Conservation (phyloP, 1,284 basidiomycete genomes). For the Puccinia coronata region DNA sequence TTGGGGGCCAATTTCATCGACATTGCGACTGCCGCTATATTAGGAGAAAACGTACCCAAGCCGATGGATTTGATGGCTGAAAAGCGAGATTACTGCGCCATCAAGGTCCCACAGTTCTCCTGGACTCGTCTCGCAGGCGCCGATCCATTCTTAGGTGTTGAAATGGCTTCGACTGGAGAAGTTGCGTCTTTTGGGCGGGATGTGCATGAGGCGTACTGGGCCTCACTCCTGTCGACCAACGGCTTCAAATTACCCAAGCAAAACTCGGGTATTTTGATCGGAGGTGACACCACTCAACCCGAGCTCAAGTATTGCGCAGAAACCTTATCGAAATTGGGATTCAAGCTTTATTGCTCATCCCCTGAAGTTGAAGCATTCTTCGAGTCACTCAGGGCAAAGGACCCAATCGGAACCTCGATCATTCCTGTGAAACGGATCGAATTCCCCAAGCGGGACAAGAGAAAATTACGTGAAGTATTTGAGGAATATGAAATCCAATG, state of each 20-base stretch:
- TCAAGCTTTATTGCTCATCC: conserved; percentile 89
- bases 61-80: conserved; percentile 91
- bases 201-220: conserved; percentile 96
- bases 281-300: conserved; percentile 78
- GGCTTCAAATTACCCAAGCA: conserved; percentile 83
- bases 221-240: conserved; percentile 80
- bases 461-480: conserved; percentile 77
- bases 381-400: conserved; percentile 66
- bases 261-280: conserved; percentile 77
- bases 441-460: conserved; percentile 96
- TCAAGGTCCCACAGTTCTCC: conserved; percentile 98
- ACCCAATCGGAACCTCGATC: conserved; percentile 66
- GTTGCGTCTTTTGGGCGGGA: conserved; percentile 96
- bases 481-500: conserved; percentile 94
- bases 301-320: conserved; percentile 80
- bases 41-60: conserved; percentile 82
- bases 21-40: conserved; percentile 87
- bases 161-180: conserved; percentile 99
- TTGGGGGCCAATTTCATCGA: conserved; percentile 96
- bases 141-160: conserved; percentile 94
- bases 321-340: conserved; percentile 74
- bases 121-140: conserved; percentile 92
- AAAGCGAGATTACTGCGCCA: conserved; percentile 86
- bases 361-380: conserved; percentile 77
- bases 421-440: conserved; percentile 77